Evolutionary conservation across 148 eudicot genomes (phyloP), one percentile per base, ranked within the genome.

Genomic region (Arctostaphylos glauca): DNA sequence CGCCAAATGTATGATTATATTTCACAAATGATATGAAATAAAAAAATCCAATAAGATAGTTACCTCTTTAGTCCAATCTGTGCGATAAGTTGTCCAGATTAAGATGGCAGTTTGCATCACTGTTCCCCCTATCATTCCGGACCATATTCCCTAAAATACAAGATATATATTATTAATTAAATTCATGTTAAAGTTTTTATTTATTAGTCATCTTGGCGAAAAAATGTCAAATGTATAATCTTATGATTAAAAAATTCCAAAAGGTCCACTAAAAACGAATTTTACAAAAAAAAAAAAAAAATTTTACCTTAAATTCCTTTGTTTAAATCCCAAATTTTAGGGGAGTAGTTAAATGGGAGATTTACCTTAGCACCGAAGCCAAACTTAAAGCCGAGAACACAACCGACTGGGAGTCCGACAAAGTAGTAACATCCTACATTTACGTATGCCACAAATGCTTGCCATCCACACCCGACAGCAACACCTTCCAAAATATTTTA

Each of bases 91-190:
- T 4, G 84, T 70, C 89, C 86, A 87, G 4, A 90, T 19, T 53
- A 91, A 82, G 62, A 94, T 94, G 5, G 86, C 1, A 21, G 98
- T 94, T 80, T 94, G 98, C 83, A 93, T 88, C 41, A 87, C 14
- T n/a, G 95, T 93, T 67, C 98, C 98, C 78, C 95, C 98, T 1
- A 93, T 88, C 95, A 94, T 94, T 80, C 98, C 98, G 9, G 89
- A 84, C 98, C 98, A 94, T 83, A 94, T 87, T 71, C 98, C 98
- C 98, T 94, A 47, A 3, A 14, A 44, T n/a, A 56, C n/a, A 25
- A 0, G 19, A 56, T 5, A 76, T 31, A 4, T 4, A 31, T 31
- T 31, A 31, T 31, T 31, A 31, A 31, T 31, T 31, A 31, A 31
- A 31, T 31, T 31, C 38, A 31, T 1, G 38, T 31, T 31, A 31